Evolutionary conservation across 2,329 filamentous ascomycete species (phyloP), one percentile per base, ranked within the genome.

Genomic region (Neofusicoccum sp.): DNA sequence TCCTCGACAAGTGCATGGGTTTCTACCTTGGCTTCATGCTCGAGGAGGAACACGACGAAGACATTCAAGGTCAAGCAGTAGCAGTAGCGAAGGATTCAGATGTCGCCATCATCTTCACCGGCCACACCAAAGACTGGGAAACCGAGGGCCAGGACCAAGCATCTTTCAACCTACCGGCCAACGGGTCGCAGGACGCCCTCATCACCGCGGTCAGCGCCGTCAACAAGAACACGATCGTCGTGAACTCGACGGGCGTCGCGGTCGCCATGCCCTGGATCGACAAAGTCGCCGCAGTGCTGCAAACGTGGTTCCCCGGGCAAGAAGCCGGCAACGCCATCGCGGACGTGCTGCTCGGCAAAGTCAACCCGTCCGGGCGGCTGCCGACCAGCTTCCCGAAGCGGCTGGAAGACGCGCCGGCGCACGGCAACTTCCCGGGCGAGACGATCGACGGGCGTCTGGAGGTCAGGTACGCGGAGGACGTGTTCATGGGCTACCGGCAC

Each of bases 221-320:
- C 0, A 92, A 93, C 71, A 82, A 87, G 3, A 87, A 87, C 65
- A 87, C 88, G 1, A 84, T 87, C 1, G 84, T 94, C 4, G 87
- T 93, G 16, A 87, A 91, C 71, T 90, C 93, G 73, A 91, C 89
- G 1, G 90, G 90, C 36, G 91, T 89, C 0, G 90, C 91, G 0
- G 84, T 89, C 29, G 81, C 82, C 6, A 87, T 91, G 87, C 88
- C 89, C n/a, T 93, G 89, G 90, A 85, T 81, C 1, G 79, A 85
- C 66, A 75, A 81, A 22, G 87, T 89, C 3, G 84, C 88, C 3
- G 85, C 87, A 2, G 86, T 92, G 34, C 71, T 93, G 1, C 89
- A 92, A 71, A 84, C 90, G 6, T 95, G 91, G 90, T 95, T 93
- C 71, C 90, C 91, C 64, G 92, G 92, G 14, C 92, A 95, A 68